A percentile compares a stretch with the other conserved stretches of the same genome.
These are phyloP conservation scores for Lumnitzera racemosa DNA, from an alignment of 345 rosid genomes.

Conservation along the genomic window DNA sequence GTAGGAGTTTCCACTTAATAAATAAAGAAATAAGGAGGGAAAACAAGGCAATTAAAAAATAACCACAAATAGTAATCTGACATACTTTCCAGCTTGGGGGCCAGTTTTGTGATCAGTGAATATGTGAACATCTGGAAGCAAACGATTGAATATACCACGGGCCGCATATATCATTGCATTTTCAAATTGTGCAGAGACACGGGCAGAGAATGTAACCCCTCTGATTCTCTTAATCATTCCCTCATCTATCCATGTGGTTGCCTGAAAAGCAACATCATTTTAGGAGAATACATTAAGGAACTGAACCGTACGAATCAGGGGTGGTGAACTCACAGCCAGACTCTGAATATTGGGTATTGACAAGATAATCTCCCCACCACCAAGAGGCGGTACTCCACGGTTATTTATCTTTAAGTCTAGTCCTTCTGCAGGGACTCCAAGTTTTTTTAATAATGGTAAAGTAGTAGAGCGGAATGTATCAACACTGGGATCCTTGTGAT, in stretches of 20 bases:
- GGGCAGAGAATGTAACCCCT: slow-evolving; percentile 70
- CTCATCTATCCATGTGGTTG: slow-evolving; percentile 69
- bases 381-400: slow-evolving; percentile 74
- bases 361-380: slow-evolving; percentile 81
- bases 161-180: slow-evolving; percentile 71
- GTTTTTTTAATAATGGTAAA: slow-evolving; percentile 51
- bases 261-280: slow-evolving; percentile 33
- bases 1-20: background rate
- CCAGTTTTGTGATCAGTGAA: slow-evolving; percentile 63
- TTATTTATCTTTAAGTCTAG: slow-evolving; percentile 64
- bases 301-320: background rate
- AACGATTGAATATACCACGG: slow-evolving; percentile 79
- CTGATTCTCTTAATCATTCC: slow-evolving; percentile 94
- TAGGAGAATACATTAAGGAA: slow-evolving; percentile 6
- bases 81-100: slow-evolving; percentile 86
- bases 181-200: slow-evolving; percentile 67
- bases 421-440: slow-evolving; percentile 77
- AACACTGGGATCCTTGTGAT: slow-evolving; percentile 67
- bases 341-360: slow-evolving; percentile 50
- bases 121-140: slow-evolving; percentile 89
- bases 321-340: slow-evolving; percentile 36
- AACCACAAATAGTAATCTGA: background rate
- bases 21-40: too few relatives aligned
- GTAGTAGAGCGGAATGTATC: slow-evolving; percentile 74
- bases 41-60: background rate